Evolutionary conservation across 257 asterid genomes (phyloP), one percentile per base, ranked within the genome.

Genomic region (Lithospermum erythrorhizon): DNA sequence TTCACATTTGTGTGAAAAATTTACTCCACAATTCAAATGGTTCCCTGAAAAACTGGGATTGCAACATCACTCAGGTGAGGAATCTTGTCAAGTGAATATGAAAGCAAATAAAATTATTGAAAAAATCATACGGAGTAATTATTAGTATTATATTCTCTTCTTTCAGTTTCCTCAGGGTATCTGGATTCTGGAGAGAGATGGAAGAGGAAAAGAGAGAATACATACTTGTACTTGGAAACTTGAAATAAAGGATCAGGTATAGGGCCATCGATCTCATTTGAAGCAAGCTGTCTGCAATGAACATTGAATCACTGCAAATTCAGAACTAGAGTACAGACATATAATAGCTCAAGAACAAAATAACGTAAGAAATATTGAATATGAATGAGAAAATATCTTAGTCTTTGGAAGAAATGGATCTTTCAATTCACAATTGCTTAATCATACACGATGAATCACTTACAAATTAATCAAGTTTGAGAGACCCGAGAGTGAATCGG

Each of bases 21-120:
- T 83, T 70, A 58, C 15, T 58, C 97, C 97, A 67, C 98, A 93
- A 56, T 76, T 80, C 75, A 93, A 71, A 51, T 66, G 82, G 83
- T 93, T 93, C 65, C 94, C 95, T 65, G 98, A 72, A 79, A 93
- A 93, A 81, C 98, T 88, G 83, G 72, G 73, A 78, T 66, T 32
- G 63, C 30, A 64, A 57, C 58, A 6, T 13, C 54, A 24, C 22
- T 13, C 47, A 49, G 57, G 70, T 58, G 61, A 72, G 20, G 20
- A 9, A 0, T 17, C 32, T 21, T 10, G 6, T 27, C 17, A 5
- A 24, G 60, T 25, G n/a, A 24, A 53, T 14, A 53, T 53, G 25
- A 8, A 53, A 19, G 13, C 0, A 11, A 53, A 11, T 53, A 0
- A 9, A 53, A 21, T 53, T 10, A n/a, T 3, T 18, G 41, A 24